Evolutionary conservation across 352 stramenopile species (phyloP).

Genomic region (Globisporangium sylvaticum): DNA sequence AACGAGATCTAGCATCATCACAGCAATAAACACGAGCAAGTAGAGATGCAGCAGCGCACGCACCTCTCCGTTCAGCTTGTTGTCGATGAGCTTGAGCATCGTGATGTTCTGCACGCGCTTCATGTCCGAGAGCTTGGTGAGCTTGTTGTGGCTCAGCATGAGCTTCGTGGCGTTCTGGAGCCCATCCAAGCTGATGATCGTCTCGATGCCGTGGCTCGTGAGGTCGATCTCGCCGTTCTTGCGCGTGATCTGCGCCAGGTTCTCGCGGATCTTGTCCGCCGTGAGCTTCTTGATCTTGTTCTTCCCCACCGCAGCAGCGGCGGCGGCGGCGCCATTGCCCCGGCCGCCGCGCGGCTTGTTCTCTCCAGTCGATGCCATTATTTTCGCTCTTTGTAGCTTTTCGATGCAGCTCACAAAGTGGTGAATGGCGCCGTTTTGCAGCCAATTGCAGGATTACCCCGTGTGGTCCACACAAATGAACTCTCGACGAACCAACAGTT

Average conservation of each 20-base stretch:
- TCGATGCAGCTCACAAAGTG: neutral
- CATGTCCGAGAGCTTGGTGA: conserved; percentile 77
- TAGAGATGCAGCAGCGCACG: neutral
- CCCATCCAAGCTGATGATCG: conserved; percentile 69
- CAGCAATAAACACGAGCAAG: neutral
- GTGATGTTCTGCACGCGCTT: conserved; percentile 55
- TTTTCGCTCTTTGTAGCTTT: neutral
- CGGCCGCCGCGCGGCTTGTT: neutral
- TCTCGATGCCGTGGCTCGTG: conserved; percentile 68
- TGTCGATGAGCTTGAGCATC: conserved; percentile 78
- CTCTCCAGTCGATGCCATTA: conserved; percentile 1
- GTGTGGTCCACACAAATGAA: neutral
- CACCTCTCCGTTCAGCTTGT: conserved; percentile 70
- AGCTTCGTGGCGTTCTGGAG: conserved; percentile 63
- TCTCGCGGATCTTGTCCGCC: conserved; percentile 65
- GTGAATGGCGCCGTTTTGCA: neutral
- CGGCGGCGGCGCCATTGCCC: neutral
- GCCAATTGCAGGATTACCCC: neutral
- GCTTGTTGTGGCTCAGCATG: conserved; percentile 82
- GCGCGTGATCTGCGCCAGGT: conserved; percentile 41
- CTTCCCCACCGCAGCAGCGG: conserved; percentile 26
- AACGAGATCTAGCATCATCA: neutral
- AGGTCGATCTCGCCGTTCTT: conserved; percentile 58
- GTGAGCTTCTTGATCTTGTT: conserved; percentile 88
- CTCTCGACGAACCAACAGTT: neutral